Percentiles rank a stretch among this genome's conserved stretches.
phyloP scores from a whole-genome alignment of 805 yeast genomes.

The Candida chauliodis region DNA sequence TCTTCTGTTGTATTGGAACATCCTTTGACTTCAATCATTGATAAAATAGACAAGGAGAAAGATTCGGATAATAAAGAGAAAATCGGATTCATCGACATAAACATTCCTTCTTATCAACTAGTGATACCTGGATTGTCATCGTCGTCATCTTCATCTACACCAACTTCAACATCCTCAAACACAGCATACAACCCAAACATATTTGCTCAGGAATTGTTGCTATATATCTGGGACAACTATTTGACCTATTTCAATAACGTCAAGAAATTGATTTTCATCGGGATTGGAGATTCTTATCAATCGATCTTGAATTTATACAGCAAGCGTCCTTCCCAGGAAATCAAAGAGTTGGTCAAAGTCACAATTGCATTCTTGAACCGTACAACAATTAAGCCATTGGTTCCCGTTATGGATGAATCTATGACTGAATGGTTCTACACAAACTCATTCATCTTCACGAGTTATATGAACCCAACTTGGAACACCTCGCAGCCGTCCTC shows the following conservation, averaged over 20 bases:
- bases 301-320: constrained; percentile 86
- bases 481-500: constrained; percentile 36
- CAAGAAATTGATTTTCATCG: constrained; percentile 71
- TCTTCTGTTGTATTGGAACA: constrained; percentile 76
- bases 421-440: constrained; percentile 89
- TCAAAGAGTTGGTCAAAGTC: constrained; percentile 61
- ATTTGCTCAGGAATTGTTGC: constrained; percentile 70
- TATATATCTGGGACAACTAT: constrained; percentile 89
- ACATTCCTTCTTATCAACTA: constrained; percentile 60
- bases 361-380: constrained; percentile 68
- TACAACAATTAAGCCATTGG: constrained; percentile 69
- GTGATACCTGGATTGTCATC: constrained; percentile 20
- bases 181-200: constrained; percentile 54
- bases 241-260: constrained; percentile 66
- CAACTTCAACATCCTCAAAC: constrained; percentile 4
- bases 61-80: constrained; percentile 16
- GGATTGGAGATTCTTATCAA: constrained; percentile 85
- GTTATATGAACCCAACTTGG: constrained; percentile 79
- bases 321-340: constrained; percentile 59
- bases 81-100: constrained; percentile 80
- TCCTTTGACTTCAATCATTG: constrained; percentile 56
- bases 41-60: constrained; percentile 39
- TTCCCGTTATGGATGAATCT: constrained; percentile 84
- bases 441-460: constrained; percentile 78
- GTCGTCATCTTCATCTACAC: constrained; percentile 23